A percentile compares a stretch with the other conserved stretches of the same genome.
These are phyloP conservation scores for Aspergillus novofumigatus DNA, from an alignment of 2,329 filamentous ascomycete species.

Conservation along the genomic window DNA sequence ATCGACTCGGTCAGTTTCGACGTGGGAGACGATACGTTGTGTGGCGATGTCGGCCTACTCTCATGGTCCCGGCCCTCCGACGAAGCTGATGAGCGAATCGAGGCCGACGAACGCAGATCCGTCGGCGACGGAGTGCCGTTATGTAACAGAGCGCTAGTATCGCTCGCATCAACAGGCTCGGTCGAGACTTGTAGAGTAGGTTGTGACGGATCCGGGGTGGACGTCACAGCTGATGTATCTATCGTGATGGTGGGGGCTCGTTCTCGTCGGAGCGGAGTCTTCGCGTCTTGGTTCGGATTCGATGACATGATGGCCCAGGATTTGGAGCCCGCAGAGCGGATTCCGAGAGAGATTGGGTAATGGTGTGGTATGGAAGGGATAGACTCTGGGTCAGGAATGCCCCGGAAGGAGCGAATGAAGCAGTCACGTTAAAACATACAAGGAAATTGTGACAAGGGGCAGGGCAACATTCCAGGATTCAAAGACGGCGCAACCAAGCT, in stretches of 20 bases:
- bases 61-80: constrained; percentile 55
- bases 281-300: constrained; percentile 22
- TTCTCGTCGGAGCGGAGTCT: constrained; percentile 37
- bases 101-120: constrained; percentile 50
- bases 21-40: constrained; percentile 63
- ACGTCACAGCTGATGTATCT: constrained; percentile 52
- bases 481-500: background rate
- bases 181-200: constrained; percentile 37
- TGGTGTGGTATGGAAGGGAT: constrained; percentile 8
- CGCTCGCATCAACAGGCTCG: constrained; percentile 28
- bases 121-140: constrained; percentile 38
- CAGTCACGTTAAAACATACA: constrained; percentile 10
- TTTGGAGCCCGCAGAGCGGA: constrained; percentile 5
- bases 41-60: constrained; percentile 61
- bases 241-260: constrained; percentile 54
- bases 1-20: constrained; percentile 49
- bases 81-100: constrained; percentile 52
- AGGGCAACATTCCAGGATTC: constrained; percentile 2
- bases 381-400: constrained; percentile 16
- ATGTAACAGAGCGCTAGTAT: constrained; percentile 27
- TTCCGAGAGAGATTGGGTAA: background rate
- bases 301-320: constrained; percentile 27
- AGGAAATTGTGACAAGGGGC: background rate
- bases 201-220: constrained; percentile 31
- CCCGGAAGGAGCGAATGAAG: constrained; percentile 16